These are phyloP conservation scores for Emergomyces africanus DNA, from an alignment of 2,329 filamentous ascomycete species.

Conservation along the genomic window DNA sequence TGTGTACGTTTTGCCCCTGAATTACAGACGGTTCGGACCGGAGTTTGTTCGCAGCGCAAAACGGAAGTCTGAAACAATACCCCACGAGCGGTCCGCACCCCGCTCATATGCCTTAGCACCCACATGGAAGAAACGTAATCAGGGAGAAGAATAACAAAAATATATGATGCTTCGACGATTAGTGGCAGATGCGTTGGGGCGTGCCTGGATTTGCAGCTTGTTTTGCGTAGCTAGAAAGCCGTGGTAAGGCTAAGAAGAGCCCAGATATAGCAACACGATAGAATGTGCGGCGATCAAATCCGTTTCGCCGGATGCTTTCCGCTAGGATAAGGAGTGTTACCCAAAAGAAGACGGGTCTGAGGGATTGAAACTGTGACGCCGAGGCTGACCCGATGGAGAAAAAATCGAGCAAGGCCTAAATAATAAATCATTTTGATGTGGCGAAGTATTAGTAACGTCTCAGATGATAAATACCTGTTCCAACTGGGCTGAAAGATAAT, in stretches of 20 bases:
- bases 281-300: slow-evolving; percentile 7
- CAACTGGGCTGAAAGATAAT: not conserved
- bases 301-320: slow-evolving; percentile 6
- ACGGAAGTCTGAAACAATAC: no score
- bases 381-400: slow-evolving; percentile 10
- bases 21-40: not conserved
- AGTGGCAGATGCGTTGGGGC: slow-evolving; percentile 7
- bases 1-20: not conserved
- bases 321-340: slow-evolving; percentile 8
- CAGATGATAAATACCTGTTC: not conserved
- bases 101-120: not conserved
- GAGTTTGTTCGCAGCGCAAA: not conserved
- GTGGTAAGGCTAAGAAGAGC: slow-evolving; percentile 7
- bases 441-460: not conserved
- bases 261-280: slow-evolving; percentile 7
- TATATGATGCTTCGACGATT: not conserved
- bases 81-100: not conserved
- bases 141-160: not conserved
- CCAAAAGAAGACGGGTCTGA: slow-evolving; percentile 9
- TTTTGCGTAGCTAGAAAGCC: slow-evolving; percentile 1
- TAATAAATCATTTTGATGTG: not conserved
- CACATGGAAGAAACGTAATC: not conserved
- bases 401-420: slow-evolving; percentile 9
- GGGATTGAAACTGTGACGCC: slow-evolving; percentile 5
- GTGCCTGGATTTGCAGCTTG: not conserved